Base-by-base conservation (phyloP, 805 yeast species). In the Huiozyma sinensis region DNA sequence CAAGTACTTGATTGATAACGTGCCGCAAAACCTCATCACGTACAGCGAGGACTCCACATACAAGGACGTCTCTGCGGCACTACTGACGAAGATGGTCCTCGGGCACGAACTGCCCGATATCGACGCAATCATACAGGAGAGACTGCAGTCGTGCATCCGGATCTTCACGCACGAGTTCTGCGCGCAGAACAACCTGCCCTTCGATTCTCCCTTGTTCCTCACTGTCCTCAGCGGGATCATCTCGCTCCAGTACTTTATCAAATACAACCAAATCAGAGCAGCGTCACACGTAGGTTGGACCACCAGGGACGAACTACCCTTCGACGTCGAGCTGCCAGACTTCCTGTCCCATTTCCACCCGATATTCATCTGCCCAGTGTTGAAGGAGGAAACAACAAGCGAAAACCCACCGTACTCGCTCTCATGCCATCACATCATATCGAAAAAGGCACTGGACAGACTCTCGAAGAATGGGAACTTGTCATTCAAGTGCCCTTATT, bases 401-500 rank as follows among this genome's bases (percentile, higher is more conserved):
- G 67, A 63, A 13, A 77, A 79, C 51, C 84, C 83, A n/a, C 81
- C 85, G 4, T 71, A 72, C 66, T 66, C 73, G 43, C 59, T 79
- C 28, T 79, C 80, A 3, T 79, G 86, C 54, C 76, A 77, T 38
- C 90, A 82, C 60, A 66, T 82, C 6, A 64, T 82, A 2, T 75
- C 83, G 0, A 69, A 69, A 49, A 73, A 73, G 43, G 75, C 80
- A 46, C 57, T 80, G 46, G 63, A 60, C 38, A 71, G 71, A 37
- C 58, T 81, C 48, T 66, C 68, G 30, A 66, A 61, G 44, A 61
- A 56, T 45, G 66, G 67, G 5, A 67, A 70, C 32, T 64, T 64
- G 44, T 63, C 69, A 36, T 77, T 81, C 63, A 81, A 81, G 55
- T 81, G 88, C 57, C 88, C 87, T 1, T 81, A 81, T 51, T 81